Evolutionary conservation across 768 basidiomycete genomes (phyloP), one percentile per base, ranked within the genome.

Genomic region (Tulasnella sp.): DNA sequence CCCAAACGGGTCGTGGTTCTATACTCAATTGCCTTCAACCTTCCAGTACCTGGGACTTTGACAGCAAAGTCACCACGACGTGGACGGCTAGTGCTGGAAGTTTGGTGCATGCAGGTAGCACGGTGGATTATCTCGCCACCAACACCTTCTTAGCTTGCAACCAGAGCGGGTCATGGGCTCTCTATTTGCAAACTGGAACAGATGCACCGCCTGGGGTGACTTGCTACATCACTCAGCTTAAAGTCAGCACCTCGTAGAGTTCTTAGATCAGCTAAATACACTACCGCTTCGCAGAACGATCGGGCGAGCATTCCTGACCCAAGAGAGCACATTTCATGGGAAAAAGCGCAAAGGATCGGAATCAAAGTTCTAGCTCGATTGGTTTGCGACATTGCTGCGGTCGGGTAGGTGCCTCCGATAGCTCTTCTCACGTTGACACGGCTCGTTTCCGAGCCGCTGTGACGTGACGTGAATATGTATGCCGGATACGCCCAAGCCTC

Each of bases 181-280:
- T 77, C 40, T 77, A 77, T 37, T 77, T 77, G 58, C 76, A 77
- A 41, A 60, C 44, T 0, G 76, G 76, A 5, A 60, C 48, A 3
- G 48, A 77, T 28, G 22, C 60, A 7, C 76, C 76, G 11, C 12
- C 76, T 18, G 76, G 76, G 0, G 37, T 31, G 8, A 77, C 76
- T 60, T 77, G 76, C 20, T 24, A 44, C 60, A 24, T 31, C 24
- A 41, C 58, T 42, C 76, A 60, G 9, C 76, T 77, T 14, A 69
- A 69, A 18, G 64, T 69, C 34, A 34, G 16, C 18, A 28, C 16
- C 3, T 69, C 28, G 64, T 69, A 69, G 64, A 54, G 4, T 37
- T 28, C 64, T 34, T 31, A 34, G 34, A 28, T 20, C 18, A 11
- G 7, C 18, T 31, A 16, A 31, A 69, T 69, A 69, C 31, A 46